Evolutionary conservation across 2,329 filamentous ascomycete genomes (phyloP), one percentile per base, ranked within the genome.

Genomic region (Talaromyces albobiverticillius): DNA sequence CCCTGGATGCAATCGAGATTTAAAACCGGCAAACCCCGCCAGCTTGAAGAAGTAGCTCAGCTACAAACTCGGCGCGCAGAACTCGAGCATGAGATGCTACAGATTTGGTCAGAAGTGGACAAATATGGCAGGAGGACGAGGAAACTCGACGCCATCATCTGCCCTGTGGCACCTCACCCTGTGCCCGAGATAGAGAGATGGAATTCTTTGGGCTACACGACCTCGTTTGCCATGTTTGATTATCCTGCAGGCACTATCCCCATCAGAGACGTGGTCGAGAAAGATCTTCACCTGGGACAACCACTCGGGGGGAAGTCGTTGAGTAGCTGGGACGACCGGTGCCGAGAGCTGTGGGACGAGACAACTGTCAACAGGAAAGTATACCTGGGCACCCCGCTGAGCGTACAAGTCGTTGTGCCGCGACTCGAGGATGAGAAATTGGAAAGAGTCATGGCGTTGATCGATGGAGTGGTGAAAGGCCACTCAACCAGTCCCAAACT

Each of bases 91-190:
- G 74, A 81, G 48, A 80, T 85, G 64, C 59, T 82, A 47, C 69
- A 76, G 29, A 77, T 87, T 50, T 88, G 84, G 83, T 65, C 75
- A 61, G 61, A 64, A 32, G 29, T 47, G 45, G 45, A 47, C 11
- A 23, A 18, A 40, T 64, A 65, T 46, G 67, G 64, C 3, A 41
- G 31, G 45, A 47, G 45, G 45, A 38, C n/a, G 18, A 32, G 34
- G n/a, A 46, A 14, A 34, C 71, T 87, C 7, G 84, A 87, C 70
- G 82, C 82, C 0, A 78, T 87, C 51, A 78, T 88, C 53, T 83
- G 79, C 58, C 84, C 84, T 0, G 74, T 86, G 0, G 84, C 84
- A 14, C 83, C 84, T 2, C 85, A 88, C 65, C 82, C 84, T 0
- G 78, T 84, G 0, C 82, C 84, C 1, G 75, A 79, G 10, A 79